These are phyloP conservation scores for Bolboschoenus planiculmis DNA, from an alignment of 176 grass and related monocot genomes.

Conservation along the genomic window DNA sequence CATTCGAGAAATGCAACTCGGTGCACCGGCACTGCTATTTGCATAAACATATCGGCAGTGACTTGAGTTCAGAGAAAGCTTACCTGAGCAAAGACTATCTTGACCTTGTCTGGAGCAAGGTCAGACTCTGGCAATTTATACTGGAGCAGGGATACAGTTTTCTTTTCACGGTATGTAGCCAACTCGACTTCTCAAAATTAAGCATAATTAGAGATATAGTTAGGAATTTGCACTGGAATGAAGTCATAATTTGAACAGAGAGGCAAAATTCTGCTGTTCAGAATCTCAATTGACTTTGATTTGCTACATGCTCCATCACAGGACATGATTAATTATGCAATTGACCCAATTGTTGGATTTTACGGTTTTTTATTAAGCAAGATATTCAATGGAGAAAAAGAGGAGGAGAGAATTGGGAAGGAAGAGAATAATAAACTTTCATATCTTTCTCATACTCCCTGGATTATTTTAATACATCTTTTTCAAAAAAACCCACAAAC, in stretches of 20 bases:
- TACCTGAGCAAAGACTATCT: constrained; percentile 64
- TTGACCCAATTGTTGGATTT: too few relatives aligned
- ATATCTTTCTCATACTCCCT: too few relatives aligned
- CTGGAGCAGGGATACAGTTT: constrained; percentile 75
- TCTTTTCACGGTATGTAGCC: constrained; percentile 50
- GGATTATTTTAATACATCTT: too few relatives aligned
- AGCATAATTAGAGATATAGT: background rate
- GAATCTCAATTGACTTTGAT: background rate
- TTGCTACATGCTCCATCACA: background rate
- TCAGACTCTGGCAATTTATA: constrained; percentile 46
- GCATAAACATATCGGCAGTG: constrained; percentile 25
- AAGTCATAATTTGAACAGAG: background rate
- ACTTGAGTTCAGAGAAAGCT: constrained; percentile 56
- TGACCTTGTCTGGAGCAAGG: constrained; percentile 70
- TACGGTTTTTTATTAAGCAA: too few relatives aligned
- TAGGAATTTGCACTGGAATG: background rate
- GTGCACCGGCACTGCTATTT: constrained; percentile 70
- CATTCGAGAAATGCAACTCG: constrained; percentile 35
- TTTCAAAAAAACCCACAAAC: too few relatives aligned
- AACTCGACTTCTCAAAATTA: background rate
- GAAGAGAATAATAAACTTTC: too few relatives aligned
- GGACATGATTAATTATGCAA: background rate
- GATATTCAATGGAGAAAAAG: too few relatives aligned
- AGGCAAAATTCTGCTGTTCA: background rate
- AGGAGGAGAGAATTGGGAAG: too few relatives aligned